These are phyloP conservation scores for Leccinum olivaceopallidum DNA, from an alignment of 768 basidiomycete species.

Conservation along the genomic window DNA sequence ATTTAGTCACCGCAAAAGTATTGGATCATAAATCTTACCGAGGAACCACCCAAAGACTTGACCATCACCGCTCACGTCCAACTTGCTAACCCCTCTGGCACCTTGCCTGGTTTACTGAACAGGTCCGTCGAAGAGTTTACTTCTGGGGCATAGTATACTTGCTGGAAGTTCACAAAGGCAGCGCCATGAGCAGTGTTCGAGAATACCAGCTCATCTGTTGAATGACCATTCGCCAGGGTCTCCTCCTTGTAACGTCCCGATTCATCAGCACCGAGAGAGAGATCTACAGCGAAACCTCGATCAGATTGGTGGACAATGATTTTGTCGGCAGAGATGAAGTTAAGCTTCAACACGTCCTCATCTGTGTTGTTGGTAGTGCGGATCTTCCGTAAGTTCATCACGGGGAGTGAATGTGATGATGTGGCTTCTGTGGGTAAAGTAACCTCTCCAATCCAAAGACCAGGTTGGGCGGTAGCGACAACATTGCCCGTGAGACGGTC, in stretches of 20 bases:
- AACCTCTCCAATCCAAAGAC: constrained; percentile 66
- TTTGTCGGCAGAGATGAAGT: constrained; percentile 58
- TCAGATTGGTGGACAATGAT: constrained; percentile 60
- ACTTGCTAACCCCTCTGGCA: constrained; percentile 59
- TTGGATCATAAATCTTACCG: constrained; percentile 41
- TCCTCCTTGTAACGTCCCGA: constrained; percentile 48
- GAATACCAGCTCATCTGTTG: constrained; percentile 57
- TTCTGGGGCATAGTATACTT: constrained; percentile 59
- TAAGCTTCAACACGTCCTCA: constrained; percentile 47
- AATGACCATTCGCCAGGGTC: constrained; percentile 53
- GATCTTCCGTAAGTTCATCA: constrained; percentile 52
- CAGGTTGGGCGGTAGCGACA: constrained; percentile 61
- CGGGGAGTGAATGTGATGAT: constrained; percentile 32
- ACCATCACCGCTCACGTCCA: constrained; percentile 69
- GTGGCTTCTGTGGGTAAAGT: constrained; percentile 41
- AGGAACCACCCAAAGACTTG: constrained; percentile 72
- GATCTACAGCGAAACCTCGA: constrained; percentile 50
- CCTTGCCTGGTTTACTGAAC: constrained; percentile 72
- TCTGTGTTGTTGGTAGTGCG: constrained; percentile 47
- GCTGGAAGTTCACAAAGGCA: constrained; percentile 70
- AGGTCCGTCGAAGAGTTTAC: constrained; percentile 45
- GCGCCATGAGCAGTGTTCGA: constrained; percentile 42
- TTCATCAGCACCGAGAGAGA: constrained; percentile 46
- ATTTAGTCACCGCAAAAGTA: neutral
- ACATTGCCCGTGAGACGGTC: constrained; percentile 61